Evolutionary conservation across 2,329 filamentous ascomycete genomes (phyloP).

Genomic region (Aureobasidium sp.): DNA sequence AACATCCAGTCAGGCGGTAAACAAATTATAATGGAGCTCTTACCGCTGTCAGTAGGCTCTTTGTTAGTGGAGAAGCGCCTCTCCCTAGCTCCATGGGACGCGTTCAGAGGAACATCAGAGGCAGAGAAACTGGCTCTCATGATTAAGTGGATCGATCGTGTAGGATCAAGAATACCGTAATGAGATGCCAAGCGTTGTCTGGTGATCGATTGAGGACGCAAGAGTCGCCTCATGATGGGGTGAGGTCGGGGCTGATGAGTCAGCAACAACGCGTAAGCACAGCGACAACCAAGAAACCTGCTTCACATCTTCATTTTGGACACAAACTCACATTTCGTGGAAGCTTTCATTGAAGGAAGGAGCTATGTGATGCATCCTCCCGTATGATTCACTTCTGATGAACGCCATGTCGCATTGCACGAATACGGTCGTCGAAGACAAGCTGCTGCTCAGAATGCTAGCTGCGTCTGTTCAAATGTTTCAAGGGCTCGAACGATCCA

Average conservation of each 20-base stretch:
- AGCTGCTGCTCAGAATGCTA: not conserved
- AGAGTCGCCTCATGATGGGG: conserved; percentile 8
- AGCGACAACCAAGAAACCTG: not conserved
- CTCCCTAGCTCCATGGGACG: conserved; percentile 16
- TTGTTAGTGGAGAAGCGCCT: conserved; percentile 37
- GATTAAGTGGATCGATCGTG: not conserved
- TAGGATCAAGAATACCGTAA: conserved; percentile 3
- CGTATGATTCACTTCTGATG: not conserved
- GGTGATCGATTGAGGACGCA: not conserved
- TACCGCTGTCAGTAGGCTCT: conserved; percentile 41
- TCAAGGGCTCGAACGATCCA: not conserved
- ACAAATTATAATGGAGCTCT: conserved; percentile 13
- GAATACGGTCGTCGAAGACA: not conserved
- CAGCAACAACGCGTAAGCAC: conserved; percentile 3
- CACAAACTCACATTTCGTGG: not conserved
- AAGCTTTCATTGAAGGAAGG: not conserved
- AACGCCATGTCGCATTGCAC: not conserved
- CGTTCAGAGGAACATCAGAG: conserved; percentile 4
- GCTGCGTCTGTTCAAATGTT: not conserved
- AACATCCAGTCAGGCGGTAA: not conserved
- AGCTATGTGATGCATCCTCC: not conserved
- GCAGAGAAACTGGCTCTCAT: conserved; percentile 16
- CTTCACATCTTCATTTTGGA: not conserved
- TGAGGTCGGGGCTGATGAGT: not conserved
- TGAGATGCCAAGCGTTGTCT: conserved; percentile 2